phyloP scores from a whole-genome alignment of 331 rosid species.

The Quercus lobata region DNA sequence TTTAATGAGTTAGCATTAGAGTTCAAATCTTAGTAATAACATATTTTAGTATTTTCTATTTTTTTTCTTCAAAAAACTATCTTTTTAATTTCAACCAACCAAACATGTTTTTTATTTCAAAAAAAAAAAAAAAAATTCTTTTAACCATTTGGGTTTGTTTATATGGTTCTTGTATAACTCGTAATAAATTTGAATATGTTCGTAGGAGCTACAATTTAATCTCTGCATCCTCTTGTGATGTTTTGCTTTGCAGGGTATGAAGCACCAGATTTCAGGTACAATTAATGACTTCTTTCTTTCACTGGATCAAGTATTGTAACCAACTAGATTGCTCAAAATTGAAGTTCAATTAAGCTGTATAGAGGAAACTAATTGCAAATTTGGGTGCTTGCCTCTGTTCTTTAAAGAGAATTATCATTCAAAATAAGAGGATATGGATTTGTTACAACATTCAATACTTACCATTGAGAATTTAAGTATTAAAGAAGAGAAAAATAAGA shows the following conservation, averaged over 20 bases:
- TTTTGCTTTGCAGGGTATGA: slow-evolving; percentile 44
- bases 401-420: neutral
- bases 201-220: neutral
- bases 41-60: no score
- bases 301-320: neutral
- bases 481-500: neutral
- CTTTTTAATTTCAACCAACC: no score
- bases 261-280: slow-evolving; percentile 47
- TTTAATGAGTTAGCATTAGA: no score
- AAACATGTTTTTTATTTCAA: no score
- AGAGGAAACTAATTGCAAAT: no score
- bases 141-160: no score
- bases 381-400: no score
- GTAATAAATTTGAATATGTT: neutral
- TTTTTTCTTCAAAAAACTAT: no score
- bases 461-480: no score
- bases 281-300: neutral
- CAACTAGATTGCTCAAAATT: neutral
- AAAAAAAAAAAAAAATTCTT: no score
- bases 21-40: no score
- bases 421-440: neutral
- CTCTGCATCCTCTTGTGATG: neutral
- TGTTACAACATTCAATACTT: neutral
- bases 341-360: neutral
- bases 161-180: no score